A percentile compares a stretch with the other conserved stretches of the same genome.
Conservation (phyloP, 73 alveolate species). For the Paramecium caudatum region DNA sequence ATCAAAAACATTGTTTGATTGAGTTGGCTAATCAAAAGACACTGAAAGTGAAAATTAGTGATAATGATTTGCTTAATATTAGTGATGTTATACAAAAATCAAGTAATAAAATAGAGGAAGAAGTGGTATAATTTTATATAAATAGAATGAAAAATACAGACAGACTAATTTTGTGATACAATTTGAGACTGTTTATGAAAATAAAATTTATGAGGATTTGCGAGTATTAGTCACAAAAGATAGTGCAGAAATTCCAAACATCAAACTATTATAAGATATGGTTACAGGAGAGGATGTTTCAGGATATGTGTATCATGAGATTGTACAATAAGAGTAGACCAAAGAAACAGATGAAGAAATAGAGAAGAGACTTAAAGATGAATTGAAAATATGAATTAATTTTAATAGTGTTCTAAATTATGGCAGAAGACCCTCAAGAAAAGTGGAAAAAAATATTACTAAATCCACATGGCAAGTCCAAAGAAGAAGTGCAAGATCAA, state of each 20-base stretch:
- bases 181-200: slow-evolving; percentile 24
- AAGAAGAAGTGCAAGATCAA: slow-evolving; percentile 13
- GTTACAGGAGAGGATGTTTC: slow-evolving; percentile 48
- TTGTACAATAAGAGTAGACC: background rate
- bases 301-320: slow-evolving; percentile 10
- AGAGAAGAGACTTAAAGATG: slow-evolving; percentile 23
- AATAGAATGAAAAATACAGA: slow-evolving; percentile 47
- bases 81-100: slow-evolving; percentile 3
- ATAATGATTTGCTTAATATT: slow-evolving; percentile 29
- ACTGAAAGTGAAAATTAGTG: background rate
- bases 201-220: slow-evolving; percentile 30
- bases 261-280: background rate
- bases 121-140: slow-evolving; percentile 30
- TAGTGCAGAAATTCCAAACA: slow-evolving; percentile 23
- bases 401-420: background rate
- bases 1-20: background rate
- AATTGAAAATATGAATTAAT: slow-evolving; percentile 60
- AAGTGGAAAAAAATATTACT: slow-evolving; percentile 25
- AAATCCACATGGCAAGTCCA: background rate
- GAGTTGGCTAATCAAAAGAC: background rate
- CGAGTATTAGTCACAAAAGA: slow-evolving; percentile 39
- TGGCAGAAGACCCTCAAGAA: slow-evolving; percentile 43
- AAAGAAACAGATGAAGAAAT: slow-evolving; percentile 60
- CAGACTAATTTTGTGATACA: slow-evolving; percentile 12
- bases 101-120: slow-evolving; percentile 27